These are phyloP conservation scores for Entamoeba dispar DNA, from an alignment of 208 protist genomes.

Conservation along the genomic window DNA sequence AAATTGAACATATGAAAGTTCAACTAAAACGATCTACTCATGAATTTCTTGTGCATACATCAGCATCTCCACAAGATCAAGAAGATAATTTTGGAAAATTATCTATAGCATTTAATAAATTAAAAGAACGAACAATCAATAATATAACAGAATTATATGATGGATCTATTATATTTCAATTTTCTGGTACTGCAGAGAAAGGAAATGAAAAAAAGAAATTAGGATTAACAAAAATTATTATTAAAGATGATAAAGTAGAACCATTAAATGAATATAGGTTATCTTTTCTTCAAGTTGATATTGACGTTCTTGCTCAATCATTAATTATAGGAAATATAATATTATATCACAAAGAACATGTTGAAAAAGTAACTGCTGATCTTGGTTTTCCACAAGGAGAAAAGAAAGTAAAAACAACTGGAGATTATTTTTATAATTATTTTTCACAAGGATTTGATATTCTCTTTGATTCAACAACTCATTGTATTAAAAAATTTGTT, in stretches of 20 bases:
- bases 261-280: too few relatives aligned
- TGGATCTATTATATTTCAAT: not conserved
- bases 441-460: conserved; percentile 50
- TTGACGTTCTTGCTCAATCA: not conserved
- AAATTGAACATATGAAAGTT: not conserved
- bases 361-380: not conserved
- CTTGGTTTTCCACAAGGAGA: not conserved
- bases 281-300: not conserved
- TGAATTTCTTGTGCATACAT: not conserved
- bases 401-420: not conserved
- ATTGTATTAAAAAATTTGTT: conserved; percentile 50
- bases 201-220: not conserved
- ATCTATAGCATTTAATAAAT: not conserved
- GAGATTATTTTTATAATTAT: conserved; percentile 59
- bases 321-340: not conserved
- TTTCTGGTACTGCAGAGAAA: not conserved
- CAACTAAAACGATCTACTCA: not conserved
- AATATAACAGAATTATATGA: not conserved
- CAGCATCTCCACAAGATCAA: not conserved
- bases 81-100: not conserved
- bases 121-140: not conserved
- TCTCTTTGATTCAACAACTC: conserved; percentile 40
- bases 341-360: not conserved
- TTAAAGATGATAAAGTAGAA: not conserved
- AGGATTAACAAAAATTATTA: not conserved